These are phyloP conservation scores for Theileria annulata DNA, from an alignment of 169 alveolate genomes.

Conservation along the genomic window DNA sequence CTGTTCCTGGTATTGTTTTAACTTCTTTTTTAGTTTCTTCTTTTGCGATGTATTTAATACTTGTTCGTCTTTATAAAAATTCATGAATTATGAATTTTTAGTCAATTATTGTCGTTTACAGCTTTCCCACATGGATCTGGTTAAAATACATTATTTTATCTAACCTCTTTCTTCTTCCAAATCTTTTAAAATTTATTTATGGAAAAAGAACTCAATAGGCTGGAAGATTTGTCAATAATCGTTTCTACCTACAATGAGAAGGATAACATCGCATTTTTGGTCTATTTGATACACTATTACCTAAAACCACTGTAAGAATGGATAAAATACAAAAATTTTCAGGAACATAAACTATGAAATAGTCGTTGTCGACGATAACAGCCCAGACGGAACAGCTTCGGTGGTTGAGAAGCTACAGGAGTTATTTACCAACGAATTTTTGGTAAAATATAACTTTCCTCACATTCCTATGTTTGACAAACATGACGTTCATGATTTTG, in stretches of 20 bases:
- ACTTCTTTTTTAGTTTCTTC: slow-evolving; percentile 62
- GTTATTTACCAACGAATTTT: slow-evolving; percentile 82
- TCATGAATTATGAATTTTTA: background rate
- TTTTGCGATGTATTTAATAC: slow-evolving; percentile 47
- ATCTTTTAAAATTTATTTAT: no score
- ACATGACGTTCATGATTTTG: background rate
- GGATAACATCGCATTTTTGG: slow-evolving; percentile 90
- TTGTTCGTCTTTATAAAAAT: slow-evolving; percentile 30
- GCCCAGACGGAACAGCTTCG: slow-evolving; percentile 93
- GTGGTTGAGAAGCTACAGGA: slow-evolving; percentile 83
- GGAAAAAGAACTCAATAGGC: background rate
- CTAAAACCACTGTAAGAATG: slow-evolving; percentile 76
- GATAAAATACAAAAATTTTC: background rate
- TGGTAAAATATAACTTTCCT: slow-evolving; percentile 24
- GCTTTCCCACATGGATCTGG: background rate
- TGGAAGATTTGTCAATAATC: slow-evolving; percentile 71
- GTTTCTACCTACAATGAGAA: slow-evolving; percentile 95
- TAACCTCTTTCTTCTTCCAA: background rate
- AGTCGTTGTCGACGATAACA: slow-evolving; percentile 92
- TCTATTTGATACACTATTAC: slow-evolving; percentile 84
- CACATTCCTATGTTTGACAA: background rate
- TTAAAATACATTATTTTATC: background rate
- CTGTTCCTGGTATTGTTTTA: slow-evolving; percentile 20
- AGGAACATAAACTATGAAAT: slow-evolving; percentile 87
- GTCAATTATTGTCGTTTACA: background rate